Conservation (phyloP, 306 rosid species). For the Rosa persica region DNA sequence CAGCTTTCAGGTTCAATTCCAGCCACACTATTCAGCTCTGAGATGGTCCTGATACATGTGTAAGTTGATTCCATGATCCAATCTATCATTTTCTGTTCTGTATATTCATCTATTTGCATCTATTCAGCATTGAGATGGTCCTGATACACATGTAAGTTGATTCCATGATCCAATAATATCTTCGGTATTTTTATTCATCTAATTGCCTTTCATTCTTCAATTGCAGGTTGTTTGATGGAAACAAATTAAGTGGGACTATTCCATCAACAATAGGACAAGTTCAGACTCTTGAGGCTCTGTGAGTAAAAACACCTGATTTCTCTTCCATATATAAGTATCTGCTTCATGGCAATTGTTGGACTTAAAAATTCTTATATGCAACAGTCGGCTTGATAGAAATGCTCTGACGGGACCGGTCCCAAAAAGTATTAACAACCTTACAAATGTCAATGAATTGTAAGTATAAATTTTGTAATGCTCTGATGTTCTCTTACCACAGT, state of each 20-base stretch:
- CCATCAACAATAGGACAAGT: constrained; percentile 77
- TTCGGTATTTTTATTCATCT: constrained; percentile 5
- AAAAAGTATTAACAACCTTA: constrained; percentile 63
- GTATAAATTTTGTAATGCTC: constrained; percentile 30
- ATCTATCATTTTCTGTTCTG: not conserved
- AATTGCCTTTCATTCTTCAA: constrained; percentile 15
- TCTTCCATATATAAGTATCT: not conserved
- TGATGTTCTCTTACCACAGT: not conserved
- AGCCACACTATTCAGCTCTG: constrained; percentile 58
- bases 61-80: constrained; percentile 40
- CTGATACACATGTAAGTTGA: constrained; percentile 75
- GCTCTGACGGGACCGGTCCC: constrained; percentile 64
- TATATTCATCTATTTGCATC: constrained; percentile 7
- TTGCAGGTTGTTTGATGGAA: constrained; percentile 80
- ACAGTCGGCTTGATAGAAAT: constrained; percentile 97
- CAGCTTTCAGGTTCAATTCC: constrained; percentile 80
- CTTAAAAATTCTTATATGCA: constrained; percentile 26
- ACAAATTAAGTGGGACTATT: constrained; percentile 53
- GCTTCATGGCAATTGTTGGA: constrained; percentile 11
- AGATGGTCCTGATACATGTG: constrained; percentile 82
- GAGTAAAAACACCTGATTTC: constrained; percentile 44
- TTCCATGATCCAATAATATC: not conserved
- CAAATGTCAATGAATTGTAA: constrained; percentile 67
- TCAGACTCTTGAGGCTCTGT: constrained; percentile 90
- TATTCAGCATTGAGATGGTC: constrained; percentile 64